phyloP scores from a whole-genome alignment of 306 rosid species.

The Aeschynomene evenia region DNA sequence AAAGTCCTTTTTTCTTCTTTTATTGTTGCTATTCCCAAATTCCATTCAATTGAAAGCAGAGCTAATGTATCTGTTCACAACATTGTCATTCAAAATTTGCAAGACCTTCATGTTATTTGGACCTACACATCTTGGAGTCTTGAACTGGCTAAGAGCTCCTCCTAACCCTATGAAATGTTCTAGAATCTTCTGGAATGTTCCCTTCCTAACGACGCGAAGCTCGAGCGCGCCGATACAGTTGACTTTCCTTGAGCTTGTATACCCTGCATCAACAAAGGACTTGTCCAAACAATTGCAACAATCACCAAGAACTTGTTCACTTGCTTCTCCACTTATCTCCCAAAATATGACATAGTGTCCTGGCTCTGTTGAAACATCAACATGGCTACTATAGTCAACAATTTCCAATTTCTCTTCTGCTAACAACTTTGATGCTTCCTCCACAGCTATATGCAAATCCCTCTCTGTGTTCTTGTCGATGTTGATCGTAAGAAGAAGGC shows the following conservation, averaged over 20 bases:
- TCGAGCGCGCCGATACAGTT: constrained; percentile 67
- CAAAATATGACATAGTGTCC: constrained; percentile 88
- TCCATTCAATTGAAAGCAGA: constrained; percentile 50
- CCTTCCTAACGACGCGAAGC: constrained; percentile 62
- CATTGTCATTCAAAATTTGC: constrained; percentile 65
- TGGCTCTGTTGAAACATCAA: constrained; percentile 60
- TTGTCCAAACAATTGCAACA: constrained; percentile 77
- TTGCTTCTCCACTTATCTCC: constrained; percentile 79
- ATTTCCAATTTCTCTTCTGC: constrained; percentile 70
- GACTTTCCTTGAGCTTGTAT: constrained; percentile 59
- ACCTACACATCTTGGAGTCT: constrained; percentile 80
- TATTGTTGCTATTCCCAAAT: not conserved
- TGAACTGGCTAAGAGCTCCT: constrained; percentile 69
- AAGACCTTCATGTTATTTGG: constrained; percentile 50
- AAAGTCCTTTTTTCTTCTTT: not conserved
- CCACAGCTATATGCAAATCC: constrained; percentile 77
- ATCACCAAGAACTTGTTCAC: constrained; percentile 57
- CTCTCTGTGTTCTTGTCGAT: constrained; percentile 90
- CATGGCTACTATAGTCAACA: constrained; percentile 75
- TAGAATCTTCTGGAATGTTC: constrained; percentile 77
- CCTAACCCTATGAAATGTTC: constrained; percentile 65
- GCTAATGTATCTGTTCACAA: constrained; percentile 59
- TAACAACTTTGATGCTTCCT: constrained; percentile 50
- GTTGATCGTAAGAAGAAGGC: constrained; percentile 67
- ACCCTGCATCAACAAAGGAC: constrained; percentile 74